Evolutionary conservation across 176 grass and related monocot species (phyloP), one percentile per base, ranked within the genome.

Genomic region (Microstegium vimineum): DNA sequence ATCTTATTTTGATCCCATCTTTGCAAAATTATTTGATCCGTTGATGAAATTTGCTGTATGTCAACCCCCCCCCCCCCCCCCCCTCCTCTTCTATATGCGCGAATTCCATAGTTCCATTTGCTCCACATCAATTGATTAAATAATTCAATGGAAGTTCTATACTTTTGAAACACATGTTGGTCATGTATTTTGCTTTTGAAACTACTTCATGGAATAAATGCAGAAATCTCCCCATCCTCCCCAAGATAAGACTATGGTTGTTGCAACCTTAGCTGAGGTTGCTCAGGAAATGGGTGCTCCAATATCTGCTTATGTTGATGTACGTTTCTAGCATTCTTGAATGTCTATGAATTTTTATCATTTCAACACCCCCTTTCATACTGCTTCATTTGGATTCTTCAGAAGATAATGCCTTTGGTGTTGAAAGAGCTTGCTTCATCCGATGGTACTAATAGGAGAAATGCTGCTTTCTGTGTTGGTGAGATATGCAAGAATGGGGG

Each of bases 171-270:
- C n/a, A n/a, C n/a, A n/a, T n/a, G n/a, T n/a, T n/a, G n/a, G n/a
- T n/a, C n/a, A n/a, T n/a, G n/a, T n/a, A n/a, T n/a, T n/a, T n/a
- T n/a, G n/a, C n/a, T n/a, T n/a, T n/a, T n/a, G n/a, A n/a, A n/a
- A n/a, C n/a, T n/a, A n/a, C n/a, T n/a, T n/a, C n/a, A n/a, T n/a
- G n/a, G n/a, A n/a, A n/a, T n/a, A n/a, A n/a, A 66, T 89, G 82
- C 82, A 95, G 96, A 99, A 99, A 93, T 90, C 85, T 77, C 91
- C 93, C 32, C 96, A 89, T 77, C 93, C 93, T 70, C 93, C 91
- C 69, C 93, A 99, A 95, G 96, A 95, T 77, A 90, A 94, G 66
- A 99, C 96, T 43, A 99, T 99, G 96, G 96, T 95, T 65, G 89
- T 99, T 77, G 96, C 96, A 45, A 95, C 93, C 81, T 78, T 99